These are phyloP conservation scores for Exobasidium cylindrosporum DNA, from an alignment of 1,284 basidiomycete species.

Conservation along the genomic window DNA sequence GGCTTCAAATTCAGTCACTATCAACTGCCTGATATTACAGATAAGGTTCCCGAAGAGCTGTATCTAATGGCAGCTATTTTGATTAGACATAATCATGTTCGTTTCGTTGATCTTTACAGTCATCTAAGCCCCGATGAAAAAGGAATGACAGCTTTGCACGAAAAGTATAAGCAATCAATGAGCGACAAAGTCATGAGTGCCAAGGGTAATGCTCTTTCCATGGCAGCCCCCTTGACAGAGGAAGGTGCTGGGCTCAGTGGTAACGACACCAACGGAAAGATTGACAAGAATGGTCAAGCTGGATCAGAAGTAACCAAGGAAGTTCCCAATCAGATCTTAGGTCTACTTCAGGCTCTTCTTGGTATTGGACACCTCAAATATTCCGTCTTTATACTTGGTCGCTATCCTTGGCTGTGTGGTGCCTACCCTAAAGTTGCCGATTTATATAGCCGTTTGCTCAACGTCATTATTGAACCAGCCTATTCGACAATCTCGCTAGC, in stretches of 20 bases:
- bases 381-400: slow-evolving; percentile 73
- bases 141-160: slow-evolving; percentile 58
- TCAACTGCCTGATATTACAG: slow-evolving; percentile 59
- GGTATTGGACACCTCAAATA: slow-evolving; percentile 77
- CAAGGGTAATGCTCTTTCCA: slow-evolving; percentile 72
- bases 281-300: slow-evolving; percentile 18
- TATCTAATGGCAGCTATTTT: slow-evolving; percentile 81
- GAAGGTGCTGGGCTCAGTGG: slow-evolving; percentile 18
- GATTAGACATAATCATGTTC: slow-evolving; percentile 80
- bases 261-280: slow-evolving; percentile 25
- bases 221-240: slow-evolving; percentile 77
- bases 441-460: slow-evolving; percentile 58
- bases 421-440: slow-evolving; percentile 77
- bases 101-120: slow-evolving; percentile 77
- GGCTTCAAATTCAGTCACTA: slow-evolving; percentile 94
- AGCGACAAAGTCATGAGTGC: slow-evolving; percentile 63
- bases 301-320: slow-evolving; percentile 59
- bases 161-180: slow-evolving; percentile 69
- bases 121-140: slow-evolving; percentile 63
- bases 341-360: slow-evolving; percentile 75
- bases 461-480: slow-evolving; percentile 43
- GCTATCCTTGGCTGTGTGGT: slow-evolving; percentile 81
- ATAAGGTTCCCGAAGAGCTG: slow-evolving; percentile 68
- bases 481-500: slow-evolving; percentile 34
- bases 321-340: slow-evolving; percentile 73